Evolutionary conservation across 139 green algal genomes (phyloP).

Genomic region (Chlamydomonas urium): DNA sequence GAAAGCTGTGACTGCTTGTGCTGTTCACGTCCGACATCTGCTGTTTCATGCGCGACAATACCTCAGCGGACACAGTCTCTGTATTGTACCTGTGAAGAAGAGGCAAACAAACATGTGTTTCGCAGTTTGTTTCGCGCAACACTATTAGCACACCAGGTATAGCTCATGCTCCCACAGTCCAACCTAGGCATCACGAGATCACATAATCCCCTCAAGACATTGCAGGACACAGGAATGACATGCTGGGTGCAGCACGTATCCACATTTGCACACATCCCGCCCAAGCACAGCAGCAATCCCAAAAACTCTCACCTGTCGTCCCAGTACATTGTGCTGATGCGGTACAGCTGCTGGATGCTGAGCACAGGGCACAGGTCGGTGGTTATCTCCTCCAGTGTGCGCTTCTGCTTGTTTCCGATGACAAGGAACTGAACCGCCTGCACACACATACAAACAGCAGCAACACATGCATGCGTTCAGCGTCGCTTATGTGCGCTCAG

Average conservation of each 20-base stretch:
- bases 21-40: constrained; percentile 83
- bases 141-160: too few species aligned
- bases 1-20: constrained; percentile 81
- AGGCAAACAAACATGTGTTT: too few species aligned
- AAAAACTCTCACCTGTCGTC: constrained; percentile 63
- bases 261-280: not conserved
- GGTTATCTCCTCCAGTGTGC: constrained; percentile 94
- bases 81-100: constrained; percentile 86
- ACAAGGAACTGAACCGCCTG: constrained; percentile 93
- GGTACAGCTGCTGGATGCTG: constrained; percentile 97
- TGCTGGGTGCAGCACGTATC: not conserved
- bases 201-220: not conserved
- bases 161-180: not conserved
- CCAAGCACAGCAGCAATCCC: not conserved
- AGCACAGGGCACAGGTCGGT: constrained; percentile 92
- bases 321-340: constrained; percentile 99
- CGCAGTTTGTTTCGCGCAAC: too few species aligned
- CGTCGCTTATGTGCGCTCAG: too few species aligned
- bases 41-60: constrained; percentile 81
- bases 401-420: constrained; percentile 97
- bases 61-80: constrained; percentile 84
- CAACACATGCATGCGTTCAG: too few species aligned
- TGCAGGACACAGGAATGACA: not conserved
- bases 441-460: too few species aligned
- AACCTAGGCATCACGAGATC: not conserved